Conservation (phyloP, 305 asterid genomes). For the Fraxinus ornus region DNA sequence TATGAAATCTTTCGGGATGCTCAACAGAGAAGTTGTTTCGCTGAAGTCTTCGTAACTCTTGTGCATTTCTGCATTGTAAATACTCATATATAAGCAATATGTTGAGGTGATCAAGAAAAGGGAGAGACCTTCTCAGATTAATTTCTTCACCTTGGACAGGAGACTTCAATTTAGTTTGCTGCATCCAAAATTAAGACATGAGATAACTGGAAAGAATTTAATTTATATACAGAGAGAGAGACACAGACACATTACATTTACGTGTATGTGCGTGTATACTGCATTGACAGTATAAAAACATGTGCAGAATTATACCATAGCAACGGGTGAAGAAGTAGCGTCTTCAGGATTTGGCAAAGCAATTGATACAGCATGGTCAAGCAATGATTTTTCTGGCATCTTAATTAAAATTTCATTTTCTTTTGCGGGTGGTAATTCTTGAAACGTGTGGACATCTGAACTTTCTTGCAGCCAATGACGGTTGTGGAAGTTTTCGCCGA, state of each 20-base stretch:
- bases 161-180: constrained; percentile 37
- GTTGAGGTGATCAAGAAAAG: background rate
- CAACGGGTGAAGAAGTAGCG: constrained; percentile 9
- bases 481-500: constrained; percentile 19
- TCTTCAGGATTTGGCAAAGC: constrained; percentile 21
- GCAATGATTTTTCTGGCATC: constrained; percentile 32
- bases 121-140: background rate
- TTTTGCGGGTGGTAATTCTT: constrained; percentile 27
- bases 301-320: constrained; percentile 18
- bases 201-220: constrained; percentile 5
- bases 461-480: constrained; percentile 19
- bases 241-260: too few relatives aligned
- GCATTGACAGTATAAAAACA: background rate
- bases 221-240: too few relatives aligned
- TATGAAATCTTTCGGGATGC: constrained; percentile 57
- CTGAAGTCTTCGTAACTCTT: constrained; percentile 23
- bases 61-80: constrained; percentile 33
- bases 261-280: background rate
- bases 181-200: constrained; percentile 24
- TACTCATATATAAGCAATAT: constrained; percentile 4
- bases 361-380: constrained; percentile 20
- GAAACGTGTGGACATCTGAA: constrained; percentile 1
- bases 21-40: constrained; percentile 23
- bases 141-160: constrained; percentile 34
- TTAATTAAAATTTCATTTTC: constrained; percentile 24